These are phyloP conservation scores for Plasmodium falciparum DNA, from an alignment of 169 alveolate species.

Conservation along the genomic window DNA sequence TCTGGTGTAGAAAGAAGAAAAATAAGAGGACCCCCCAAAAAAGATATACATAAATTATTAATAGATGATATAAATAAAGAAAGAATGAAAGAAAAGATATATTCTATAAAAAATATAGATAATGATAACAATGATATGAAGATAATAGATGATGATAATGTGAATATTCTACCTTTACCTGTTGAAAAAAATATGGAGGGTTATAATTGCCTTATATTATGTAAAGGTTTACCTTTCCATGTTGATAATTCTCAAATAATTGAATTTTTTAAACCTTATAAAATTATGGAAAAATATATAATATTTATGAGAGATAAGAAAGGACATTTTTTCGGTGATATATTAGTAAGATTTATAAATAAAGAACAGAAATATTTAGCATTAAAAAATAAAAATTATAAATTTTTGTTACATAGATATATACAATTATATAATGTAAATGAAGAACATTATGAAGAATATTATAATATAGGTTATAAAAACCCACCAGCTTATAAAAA, in stretches of 20 bases:
- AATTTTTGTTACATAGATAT: slow-evolving; percentile 67
- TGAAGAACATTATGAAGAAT: slow-evolving; percentile 77
- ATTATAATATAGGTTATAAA: slow-evolving; percentile 67
- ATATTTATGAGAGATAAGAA: slow-evolving; percentile 72
- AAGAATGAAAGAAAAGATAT: slow-evolving; percentile 26
- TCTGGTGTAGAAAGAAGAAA: neutral
- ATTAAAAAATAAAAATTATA: slow-evolving; percentile 69
- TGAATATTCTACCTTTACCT: slow-evolving; percentile 58
- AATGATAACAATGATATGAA: slow-evolving; percentile 2
- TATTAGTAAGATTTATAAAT: slow-evolving; percentile 68
- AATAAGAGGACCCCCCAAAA: slow-evolving; percentile 20
- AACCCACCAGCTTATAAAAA: slow-evolving; percentile 77
- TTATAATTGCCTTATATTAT: slow-evolving; percentile 58
- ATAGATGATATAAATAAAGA: slow-evolving; percentile 61
- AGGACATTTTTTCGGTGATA: slow-evolving; percentile 74
- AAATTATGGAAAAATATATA: slow-evolving; percentile 57
- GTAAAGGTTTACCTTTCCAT: slow-evolving; percentile 76
- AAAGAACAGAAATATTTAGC: slow-evolving; percentile 57
- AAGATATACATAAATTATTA: slow-evolving; percentile 64
- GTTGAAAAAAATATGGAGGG: slow-evolving; percentile 8
- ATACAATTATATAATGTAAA: slow-evolving; percentile 63
- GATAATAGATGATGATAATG: neutral
- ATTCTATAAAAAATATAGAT: slow-evolving; percentile 16
- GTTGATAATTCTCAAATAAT: slow-evolving; percentile 22
- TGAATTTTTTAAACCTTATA: slow-evolving; percentile 60